These are phyloP conservation scores for Globisporangium heterothallicum DNA, from an alignment of 352 stramenopile species.

Conservation along the genomic window DNA sequence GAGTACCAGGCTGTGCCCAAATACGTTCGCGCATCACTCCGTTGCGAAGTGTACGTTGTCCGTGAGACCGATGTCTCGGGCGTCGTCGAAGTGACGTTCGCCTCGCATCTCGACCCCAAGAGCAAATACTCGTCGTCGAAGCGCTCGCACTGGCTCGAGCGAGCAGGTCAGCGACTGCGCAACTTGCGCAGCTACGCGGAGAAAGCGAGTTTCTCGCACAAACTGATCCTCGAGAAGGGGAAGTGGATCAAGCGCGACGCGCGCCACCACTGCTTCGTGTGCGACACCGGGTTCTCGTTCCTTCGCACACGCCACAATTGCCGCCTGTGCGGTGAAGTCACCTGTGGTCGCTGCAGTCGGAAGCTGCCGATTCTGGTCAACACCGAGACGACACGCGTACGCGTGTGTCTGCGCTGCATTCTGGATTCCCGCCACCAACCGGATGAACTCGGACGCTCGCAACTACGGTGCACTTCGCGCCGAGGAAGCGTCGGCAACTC, in stretches of 20 bases:
- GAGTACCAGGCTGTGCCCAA: slow-evolving; percentile 46
- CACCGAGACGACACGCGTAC: slow-evolving; percentile 51
- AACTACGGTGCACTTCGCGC: slow-evolving; percentile 21
- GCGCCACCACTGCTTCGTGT: slow-evolving; percentile 58
- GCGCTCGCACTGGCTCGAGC: slow-evolving; percentile 55
- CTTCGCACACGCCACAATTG: slow-evolving; percentile 74
- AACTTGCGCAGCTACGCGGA: slow-evolving; percentile 65
- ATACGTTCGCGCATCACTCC: slow-evolving; percentile 67
- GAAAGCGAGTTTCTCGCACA: slow-evolving; percentile 62
- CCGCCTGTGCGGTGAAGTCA: slow-evolving; percentile 62
- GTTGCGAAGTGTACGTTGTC: slow-evolving; percentile 78
- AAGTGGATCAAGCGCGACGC: slow-evolving; percentile 37
- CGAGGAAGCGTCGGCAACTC: slow-evolving; percentile 44
- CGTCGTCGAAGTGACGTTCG: slow-evolving; percentile 82
- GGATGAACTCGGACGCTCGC: slow-evolving; percentile 33
- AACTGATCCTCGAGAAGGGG: slow-evolving; percentile 35
- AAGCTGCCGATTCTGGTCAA: slow-evolving; percentile 71
- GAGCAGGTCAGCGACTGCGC: slow-evolving; percentile 38
- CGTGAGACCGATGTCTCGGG: slow-evolving; percentile 56
- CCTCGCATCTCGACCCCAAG: slow-evolving; percentile 77
- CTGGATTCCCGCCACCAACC: slow-evolving; percentile 57
- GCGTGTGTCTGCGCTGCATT: slow-evolving; percentile 76
- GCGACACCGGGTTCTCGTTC: slow-evolving; percentile 64
- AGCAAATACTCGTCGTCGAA: slow-evolving; percentile 62
- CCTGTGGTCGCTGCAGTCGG: slow-evolving; percentile 62